Conservation (phyloP, 306 rosid genomes). For the Heteromeles arbutifolia region DNA sequence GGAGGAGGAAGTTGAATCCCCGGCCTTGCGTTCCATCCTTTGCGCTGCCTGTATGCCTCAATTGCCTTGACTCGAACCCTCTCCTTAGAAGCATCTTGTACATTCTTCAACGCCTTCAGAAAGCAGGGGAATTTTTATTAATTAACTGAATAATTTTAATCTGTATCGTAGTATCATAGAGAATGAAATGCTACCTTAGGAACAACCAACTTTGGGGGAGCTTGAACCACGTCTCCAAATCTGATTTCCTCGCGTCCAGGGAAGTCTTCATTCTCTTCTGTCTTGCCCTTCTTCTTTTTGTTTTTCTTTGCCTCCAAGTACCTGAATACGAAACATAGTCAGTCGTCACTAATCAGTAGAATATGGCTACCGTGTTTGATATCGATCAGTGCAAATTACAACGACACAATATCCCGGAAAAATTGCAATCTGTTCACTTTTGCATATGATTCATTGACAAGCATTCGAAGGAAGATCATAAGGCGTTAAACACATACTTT, state of each 20-base stretch:
- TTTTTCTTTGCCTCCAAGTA: constrained; percentile 57
- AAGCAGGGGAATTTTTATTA: constrained; percentile 19
- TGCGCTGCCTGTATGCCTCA: constrained; percentile 74
- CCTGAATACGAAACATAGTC: constrained; percentile 32
- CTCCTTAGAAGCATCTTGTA: constrained; percentile 70
- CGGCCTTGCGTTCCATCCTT: constrained; percentile 78
- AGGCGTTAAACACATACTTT: constrained; percentile 40
- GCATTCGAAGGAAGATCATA: not conserved
- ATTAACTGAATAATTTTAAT: not conserved
- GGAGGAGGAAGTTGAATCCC: constrained; percentile 57
- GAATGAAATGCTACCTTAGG: constrained; percentile 54
- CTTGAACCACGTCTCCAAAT: constrained; percentile 90
- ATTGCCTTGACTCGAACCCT: constrained; percentile 72
- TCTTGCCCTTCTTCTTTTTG: constrained; percentile 47
- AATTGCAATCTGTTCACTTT: not conserved
- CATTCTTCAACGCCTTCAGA: constrained; percentile 51
- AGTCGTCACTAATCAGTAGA: not conserved
- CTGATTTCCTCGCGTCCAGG: constrained; percentile 65
- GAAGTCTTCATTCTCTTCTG: constrained; percentile 44
- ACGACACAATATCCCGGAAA: not conserved
- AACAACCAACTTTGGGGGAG: constrained; percentile 69
- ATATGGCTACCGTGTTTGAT: not conserved
- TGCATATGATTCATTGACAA: not conserved
- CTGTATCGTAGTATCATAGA: constrained; percentile 1
- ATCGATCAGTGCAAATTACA: not conserved